Percentiles rank a stretch among this genome's conserved stretches.
Conservation (phyloP, 768 basidiomycete genomes). For the Rubroboletus pulcherrimus region DNA sequence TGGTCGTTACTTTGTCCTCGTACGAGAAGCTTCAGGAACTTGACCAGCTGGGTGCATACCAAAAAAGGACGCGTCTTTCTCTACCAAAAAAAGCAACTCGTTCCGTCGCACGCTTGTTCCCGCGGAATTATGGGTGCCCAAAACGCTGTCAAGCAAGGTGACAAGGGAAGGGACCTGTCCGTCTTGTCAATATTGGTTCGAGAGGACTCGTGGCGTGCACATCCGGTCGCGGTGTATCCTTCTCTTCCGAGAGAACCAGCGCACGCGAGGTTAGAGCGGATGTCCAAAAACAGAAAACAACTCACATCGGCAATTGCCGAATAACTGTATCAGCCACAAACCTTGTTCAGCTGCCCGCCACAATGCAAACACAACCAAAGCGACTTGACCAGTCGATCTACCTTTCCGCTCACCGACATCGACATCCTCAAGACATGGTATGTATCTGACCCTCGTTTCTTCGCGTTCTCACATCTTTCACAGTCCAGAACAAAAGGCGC, state of each 20-base stretch:
- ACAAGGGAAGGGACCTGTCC: too few relatives aligned
- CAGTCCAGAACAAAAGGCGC: conserved; percentile 41
- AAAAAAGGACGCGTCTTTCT: background rate
- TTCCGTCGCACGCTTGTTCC: background rate
- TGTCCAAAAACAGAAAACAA: background rate
- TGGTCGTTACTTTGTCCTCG: background rate
- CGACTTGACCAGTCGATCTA: conserved; percentile 11
- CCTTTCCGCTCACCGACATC: conserved; percentile 49
- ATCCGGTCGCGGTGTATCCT: too few relatives aligned
- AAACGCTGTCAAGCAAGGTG: background rate
- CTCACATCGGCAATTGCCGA: conserved; percentile 32
- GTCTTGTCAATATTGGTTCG: too few relatives aligned
- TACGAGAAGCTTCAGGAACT: too few relatives aligned
- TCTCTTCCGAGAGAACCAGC: too few relatives aligned
- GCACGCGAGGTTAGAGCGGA: too few relatives aligned
- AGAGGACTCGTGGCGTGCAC: too few relatives aligned
- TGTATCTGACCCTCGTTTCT: conserved; percentile 21
- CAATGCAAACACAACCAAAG: conserved; percentile 37
- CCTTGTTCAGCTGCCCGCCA: conserved; percentile 40
- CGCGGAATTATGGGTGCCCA: background rate
- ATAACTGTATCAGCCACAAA: conserved; percentile 55
- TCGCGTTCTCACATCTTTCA: conserved; percentile 10
- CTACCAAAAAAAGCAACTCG: background rate
- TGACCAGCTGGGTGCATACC: background rate
- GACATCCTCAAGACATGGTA: conserved; percentile 71